Percentiles rank a stretch among this genome's conserved stretches.
Evolutionary conservation across 2,329 filamentous ascomycete genomes (phyloP).

Genomic region (Talaromyces sp.): DNA sequence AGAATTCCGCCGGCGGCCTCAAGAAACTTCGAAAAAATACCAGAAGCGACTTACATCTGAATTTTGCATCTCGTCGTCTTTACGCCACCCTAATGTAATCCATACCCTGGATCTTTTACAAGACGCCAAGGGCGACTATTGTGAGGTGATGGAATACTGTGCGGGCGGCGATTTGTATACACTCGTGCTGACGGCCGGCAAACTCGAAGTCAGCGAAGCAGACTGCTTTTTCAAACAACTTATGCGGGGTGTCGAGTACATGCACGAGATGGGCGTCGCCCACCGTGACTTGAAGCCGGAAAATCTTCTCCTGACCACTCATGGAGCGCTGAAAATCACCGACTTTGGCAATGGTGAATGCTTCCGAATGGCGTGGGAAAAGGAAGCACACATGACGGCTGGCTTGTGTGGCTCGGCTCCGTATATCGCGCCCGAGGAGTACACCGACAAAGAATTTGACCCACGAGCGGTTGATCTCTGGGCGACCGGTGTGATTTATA

Average conservation of each 20-base stretch:
- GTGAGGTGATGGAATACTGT: constrained; percentile 99
- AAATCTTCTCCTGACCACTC: constrained; percentile 87
- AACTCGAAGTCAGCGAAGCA: constrained; percentile 81
- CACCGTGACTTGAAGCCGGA: constrained; percentile 96
- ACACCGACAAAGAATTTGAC: constrained; percentile 91
- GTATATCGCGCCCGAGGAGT: constrained; percentile 96
- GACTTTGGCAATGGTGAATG: constrained; percentile 99
- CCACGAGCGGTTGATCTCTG: constrained; percentile 96
- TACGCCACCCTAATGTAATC: constrained; percentile 96
- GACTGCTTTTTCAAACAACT: constrained; percentile 99
- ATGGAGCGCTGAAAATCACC: constrained; percentile 91
- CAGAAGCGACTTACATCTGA: constrained; percentile 95
- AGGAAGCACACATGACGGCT: constrained; percentile 95
- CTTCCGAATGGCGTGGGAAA: constrained; percentile 99
- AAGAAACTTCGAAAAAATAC: constrained; percentile 95
- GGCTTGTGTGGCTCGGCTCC: constrained; percentile 94
- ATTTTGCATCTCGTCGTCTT: constrained; percentile 95
- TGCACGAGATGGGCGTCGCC: constrained; percentile 98
- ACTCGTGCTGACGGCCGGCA: constrained; percentile 81
- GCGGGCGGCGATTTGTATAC: constrained; percentile 95
- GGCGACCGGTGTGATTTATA: constrained; percentile 98
- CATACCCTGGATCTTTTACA: constrained; percentile 93
- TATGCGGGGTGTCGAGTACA: constrained; percentile 98
- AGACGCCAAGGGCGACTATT: constrained; percentile 95
- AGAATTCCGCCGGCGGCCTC: constrained; percentile 89